Percentiles rank a stretch among this genome's conserved stretches.
These are phyloP conservation scores for Amphirosellinia nigrospora DNA, from an alignment of 495 filamentous ascomycete species.

Conservation along the genomic window DNA sequence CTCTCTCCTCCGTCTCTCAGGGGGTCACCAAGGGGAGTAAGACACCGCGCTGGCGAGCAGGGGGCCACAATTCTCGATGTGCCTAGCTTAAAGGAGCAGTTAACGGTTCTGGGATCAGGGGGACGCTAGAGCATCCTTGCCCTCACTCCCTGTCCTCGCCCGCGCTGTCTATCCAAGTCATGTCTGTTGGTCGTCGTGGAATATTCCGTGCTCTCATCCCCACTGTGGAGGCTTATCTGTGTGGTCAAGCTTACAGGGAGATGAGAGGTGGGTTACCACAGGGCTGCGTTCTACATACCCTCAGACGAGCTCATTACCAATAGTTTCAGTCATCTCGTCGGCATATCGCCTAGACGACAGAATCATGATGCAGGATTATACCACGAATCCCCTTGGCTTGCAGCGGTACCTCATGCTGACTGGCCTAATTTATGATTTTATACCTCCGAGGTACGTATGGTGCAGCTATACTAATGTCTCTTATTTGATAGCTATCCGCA, in stretches of 20 bases:
- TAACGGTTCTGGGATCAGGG: slow-evolving; percentile 16
- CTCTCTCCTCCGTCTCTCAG: no score
- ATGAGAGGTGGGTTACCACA: slow-evolving; percentile 10
- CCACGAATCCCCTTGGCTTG: not conserved
- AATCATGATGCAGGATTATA: slow-evolving; percentile 8
- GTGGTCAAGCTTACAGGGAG: slow-evolving; percentile 13
- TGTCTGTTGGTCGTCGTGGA: slow-evolving; percentile 23
- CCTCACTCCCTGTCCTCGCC: slow-evolving; percentile 16
- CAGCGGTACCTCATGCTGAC: not conserved
- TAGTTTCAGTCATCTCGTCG: slow-evolving; percentile 1
- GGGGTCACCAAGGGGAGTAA: not conserved
- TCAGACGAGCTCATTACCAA: slow-evolving; percentile 12
- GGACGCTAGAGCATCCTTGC: slow-evolving; percentile 25
- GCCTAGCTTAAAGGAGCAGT: slow-evolving; percentile 25
- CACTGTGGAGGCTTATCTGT: slow-evolving; percentile 14
- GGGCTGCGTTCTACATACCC: slow-evolving; percentile 17
- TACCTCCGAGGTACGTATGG: slow-evolving; percentile 18
- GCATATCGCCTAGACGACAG: slow-evolving; percentile 6
- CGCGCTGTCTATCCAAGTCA: slow-evolving; percentile 17
- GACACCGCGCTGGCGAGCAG: slow-evolving; percentile 5
- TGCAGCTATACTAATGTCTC: slow-evolving; percentile 29
- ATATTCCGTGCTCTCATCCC: slow-evolving; percentile 27
- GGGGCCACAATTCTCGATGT: slow-evolving; percentile 19
- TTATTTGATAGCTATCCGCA: slow-evolving; percentile 76
- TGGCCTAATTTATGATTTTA: not conserved